Base-by-base conservation (phyloP, 441 rosid species). In the Lepidium campestre region DNA sequence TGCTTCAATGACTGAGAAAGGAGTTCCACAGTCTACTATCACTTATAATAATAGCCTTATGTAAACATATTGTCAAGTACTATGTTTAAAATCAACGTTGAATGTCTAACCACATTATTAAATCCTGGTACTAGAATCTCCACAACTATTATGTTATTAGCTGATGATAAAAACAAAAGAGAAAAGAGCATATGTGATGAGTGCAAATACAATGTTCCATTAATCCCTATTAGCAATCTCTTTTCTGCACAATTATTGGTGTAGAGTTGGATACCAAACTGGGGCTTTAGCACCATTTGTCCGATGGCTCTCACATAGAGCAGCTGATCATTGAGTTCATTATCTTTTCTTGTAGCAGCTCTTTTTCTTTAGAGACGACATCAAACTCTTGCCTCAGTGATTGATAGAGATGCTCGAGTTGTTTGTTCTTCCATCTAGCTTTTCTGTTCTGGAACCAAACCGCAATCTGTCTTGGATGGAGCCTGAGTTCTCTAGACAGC, bases 361-460 rank as follows among this genome's bases (percentile, higher is more conserved):
- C 78, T 35, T 91, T 93, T 72, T 93, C 96, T 75, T 74, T 75
- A 27, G 82, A 81, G 55, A 93, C 79, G 52, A 49, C 70, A 44
- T 87, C 88, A 10, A 66, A 87, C 48, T 91, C 92, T 40, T 77
- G 85, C 68, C 85, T 86, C 41, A 93, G 90, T 0, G 86, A 44
- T 62, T 89, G 85, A 14, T 90, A 93, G 20, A 86, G 79, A 63
- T 81, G 82, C 68, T 86, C 96, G 4, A 90, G 90, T 68, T 89
- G 87, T 82, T 93, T 90, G 19, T 90, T 77, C 77, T 93, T 93
- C 97, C 98, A 93, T 37, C 98, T 74, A 3, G 98, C 96, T 18
- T 96, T 90, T 49, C 91, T 80, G 77, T 93, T 93, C 73, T 90
- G 98, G 68, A 93, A 93, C 98, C 98, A 93, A 44, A 90, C 90